Evolutionary conservation across 495 filamentous ascomycete species (phyloP), one percentile per base, ranked within the genome.

Genomic region (Penicillium silybi): DNA sequence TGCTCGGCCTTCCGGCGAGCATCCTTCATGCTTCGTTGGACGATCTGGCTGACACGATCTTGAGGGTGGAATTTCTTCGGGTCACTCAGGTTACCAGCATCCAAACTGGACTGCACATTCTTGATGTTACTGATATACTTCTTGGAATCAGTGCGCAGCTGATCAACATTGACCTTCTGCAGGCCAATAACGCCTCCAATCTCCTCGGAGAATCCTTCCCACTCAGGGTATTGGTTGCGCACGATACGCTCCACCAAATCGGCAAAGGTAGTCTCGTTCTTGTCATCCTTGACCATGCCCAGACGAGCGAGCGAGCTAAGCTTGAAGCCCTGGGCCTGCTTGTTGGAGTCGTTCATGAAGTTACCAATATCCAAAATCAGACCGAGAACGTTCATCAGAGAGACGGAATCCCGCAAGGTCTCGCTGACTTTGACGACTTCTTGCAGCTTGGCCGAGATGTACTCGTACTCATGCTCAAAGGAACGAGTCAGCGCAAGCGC

Each of bases 311-410:
- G 85, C 1, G 93, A 95, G 58, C 90, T 90, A 20, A 98, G 81
- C 71, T 98, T 98, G 85, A 98, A 98, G 42, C 93, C 93, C 54
- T 86, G 88, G 2, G 95, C 93, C 69, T 97, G 95, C 71, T 98
- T 98, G 69, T 96, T 97, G 42, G 91, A 85, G 61, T 97, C 93
- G 73, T 98, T 98, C 93, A 98, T 98, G 78, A 93, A 98, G 64
- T 98, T 98, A 64, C 93, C 93, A 62, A 98, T 95, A 70, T 96
- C 90, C 57, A 97, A 76, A 66, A 98, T 98, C 42, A 98, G 75
- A 53, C 92, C 92, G 18, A 98, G 85, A 38, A 98, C 90, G 53
- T 93, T 96, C 83, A 97, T 96, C 59, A 98, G 73, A 7, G 89
- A 83, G 3, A 95, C 89, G 2, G 92, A 97, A 57, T 92, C 89